Evolutionary conservation across 2,329 filamentous ascomycete genomes (phyloP).

Genomic region (Calonectria hawksworthii): DNA sequence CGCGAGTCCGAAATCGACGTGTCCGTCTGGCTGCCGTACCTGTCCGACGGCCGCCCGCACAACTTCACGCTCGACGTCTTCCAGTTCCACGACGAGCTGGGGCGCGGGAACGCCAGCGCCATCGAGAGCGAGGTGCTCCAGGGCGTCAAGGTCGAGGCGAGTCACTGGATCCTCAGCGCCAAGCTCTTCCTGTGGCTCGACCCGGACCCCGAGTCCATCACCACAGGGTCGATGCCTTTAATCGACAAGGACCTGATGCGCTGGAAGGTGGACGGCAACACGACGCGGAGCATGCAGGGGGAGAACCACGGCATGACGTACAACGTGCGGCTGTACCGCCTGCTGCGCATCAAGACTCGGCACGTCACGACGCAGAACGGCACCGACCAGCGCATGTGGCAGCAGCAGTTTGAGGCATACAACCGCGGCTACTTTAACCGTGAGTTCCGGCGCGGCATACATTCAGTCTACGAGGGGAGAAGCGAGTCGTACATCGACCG

Average conservation of each 20-base stretch:
- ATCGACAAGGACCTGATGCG: background rate
- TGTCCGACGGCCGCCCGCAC: constrained; percentile 76
- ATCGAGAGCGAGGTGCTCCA: constrained; percentile 31
- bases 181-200: constrained; percentile 16
- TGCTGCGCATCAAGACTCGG: background rate
- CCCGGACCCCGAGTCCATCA: background rate
- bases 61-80: constrained; percentile 77
- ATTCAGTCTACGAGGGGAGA: background rate
- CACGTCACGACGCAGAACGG: background rate
- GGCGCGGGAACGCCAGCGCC: background rate
- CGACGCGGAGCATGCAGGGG: background rate
- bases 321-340: background rate
- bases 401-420: background rate
- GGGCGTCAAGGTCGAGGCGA: background rate
- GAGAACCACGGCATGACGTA: background rate
- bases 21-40: constrained; percentile 78
- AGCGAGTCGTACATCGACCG: background rate
- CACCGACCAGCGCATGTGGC: background rate
- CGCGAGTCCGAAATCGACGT: constrained; percentile 87
- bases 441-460: background rate
- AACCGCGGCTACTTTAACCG: background rate
- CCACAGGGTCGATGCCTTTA: background rate
- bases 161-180: constrained; percentile 2
- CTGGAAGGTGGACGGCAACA: background rate
- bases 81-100: constrained; percentile 69